Evolutionary conservation across 2,329 filamentous ascomycete species (phyloP), one percentile per base, ranked within the genome.

Genomic region (Colletotrichum sp.): DNA sequence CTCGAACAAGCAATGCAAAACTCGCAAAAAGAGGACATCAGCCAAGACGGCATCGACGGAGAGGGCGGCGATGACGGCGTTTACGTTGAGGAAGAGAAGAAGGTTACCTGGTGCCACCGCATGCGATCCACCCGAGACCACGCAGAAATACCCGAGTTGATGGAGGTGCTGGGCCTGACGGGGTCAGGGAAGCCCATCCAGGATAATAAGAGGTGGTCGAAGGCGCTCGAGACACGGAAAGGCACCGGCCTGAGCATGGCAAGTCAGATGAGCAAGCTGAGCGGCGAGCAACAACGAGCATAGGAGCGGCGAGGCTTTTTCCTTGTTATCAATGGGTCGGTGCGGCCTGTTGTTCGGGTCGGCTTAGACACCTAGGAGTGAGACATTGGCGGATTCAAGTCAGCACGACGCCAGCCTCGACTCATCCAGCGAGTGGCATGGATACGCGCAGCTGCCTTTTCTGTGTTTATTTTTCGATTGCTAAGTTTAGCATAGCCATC

Each of bases 61-160:
- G 61, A 75, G 16, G 77, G 67, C 5, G 77, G 67, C 4, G 80
- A 79, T 8, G 82, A 81, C 28, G 81, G 82, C 67, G 78, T 78
- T 10, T 77, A 73, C 48, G 72, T 71, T 26, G 80, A 82, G 4
- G 87, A 91, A 80, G 87, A 90, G 80, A 94, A 94, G 84, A 86
- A 86, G 71, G 90, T 95, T 32, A 92, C 91, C 2, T 98, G 95
- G 95, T 96, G 93, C 80, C 94, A 96, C 84, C 89, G 94, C 32
- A 98, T 98, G 95, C 88, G 88, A 81, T 94, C 91, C 73, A 96
- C 94, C 15, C 87, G 95, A 65, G 95, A 96, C 79, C 95, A 98
- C 81, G 90, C 91, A 2, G 94, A 96, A 86, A 87, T 96, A 2
- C 88, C 89, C 0, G 92, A 93, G 82, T 80, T 96, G 71, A 90